Evolutionary conservation across 2,329 filamentous ascomycete species (phyloP).

Genomic region (Allantophomopsis cytisporea): DNA sequence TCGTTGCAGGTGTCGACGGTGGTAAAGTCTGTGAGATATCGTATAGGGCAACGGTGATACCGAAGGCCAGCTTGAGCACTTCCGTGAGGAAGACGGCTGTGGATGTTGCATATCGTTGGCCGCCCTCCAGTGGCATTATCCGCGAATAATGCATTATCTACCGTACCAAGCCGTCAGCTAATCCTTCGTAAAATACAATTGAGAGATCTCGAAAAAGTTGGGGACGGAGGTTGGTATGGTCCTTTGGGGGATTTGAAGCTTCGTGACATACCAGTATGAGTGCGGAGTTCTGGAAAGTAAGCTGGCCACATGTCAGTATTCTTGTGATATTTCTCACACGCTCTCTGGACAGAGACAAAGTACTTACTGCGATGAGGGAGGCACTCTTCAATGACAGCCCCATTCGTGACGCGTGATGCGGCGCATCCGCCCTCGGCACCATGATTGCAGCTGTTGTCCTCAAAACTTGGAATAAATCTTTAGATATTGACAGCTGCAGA

Average conservation of each 20-base stretch:
- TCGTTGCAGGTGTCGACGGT: slow-evolving; percentile 65
- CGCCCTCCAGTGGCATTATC: slow-evolving; percentile 73
- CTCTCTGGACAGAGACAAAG: slow-evolving; percentile 2
- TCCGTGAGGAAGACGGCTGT: slow-evolving; percentile 93
- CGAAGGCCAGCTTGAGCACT: slow-evolving; percentile 77
- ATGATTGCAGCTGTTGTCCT: slow-evolving; percentile 4
- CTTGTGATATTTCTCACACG: slow-evolving; percentile 1
- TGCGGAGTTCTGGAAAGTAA: slow-evolving; percentile 69
- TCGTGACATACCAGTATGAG: slow-evolving; percentile 48
- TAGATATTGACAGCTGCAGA: neutral
- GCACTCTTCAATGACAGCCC: slow-evolving; percentile 57
- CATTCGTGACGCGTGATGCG: slow-evolving; percentile 17
- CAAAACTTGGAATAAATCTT: neutral
- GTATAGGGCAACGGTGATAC: slow-evolving; percentile 75
- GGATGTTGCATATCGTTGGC: slow-evolving; percentile 83
- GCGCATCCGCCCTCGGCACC: slow-evolving; percentile 7
- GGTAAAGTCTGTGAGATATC: slow-evolving; percentile 70
- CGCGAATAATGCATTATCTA: slow-evolving; percentile 91
- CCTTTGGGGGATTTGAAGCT: no score
- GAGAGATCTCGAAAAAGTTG: slow-evolving; percentile 2
- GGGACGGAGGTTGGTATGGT: neutral
- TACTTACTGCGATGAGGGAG: slow-evolving; percentile 47
- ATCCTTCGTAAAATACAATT: slow-evolving; percentile 1
- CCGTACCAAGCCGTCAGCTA: neutral
- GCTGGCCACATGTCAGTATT: slow-evolving; percentile 30